Conservation (phyloP, 352 stramenopile species). For the Phytophthora sp. region DNA sequence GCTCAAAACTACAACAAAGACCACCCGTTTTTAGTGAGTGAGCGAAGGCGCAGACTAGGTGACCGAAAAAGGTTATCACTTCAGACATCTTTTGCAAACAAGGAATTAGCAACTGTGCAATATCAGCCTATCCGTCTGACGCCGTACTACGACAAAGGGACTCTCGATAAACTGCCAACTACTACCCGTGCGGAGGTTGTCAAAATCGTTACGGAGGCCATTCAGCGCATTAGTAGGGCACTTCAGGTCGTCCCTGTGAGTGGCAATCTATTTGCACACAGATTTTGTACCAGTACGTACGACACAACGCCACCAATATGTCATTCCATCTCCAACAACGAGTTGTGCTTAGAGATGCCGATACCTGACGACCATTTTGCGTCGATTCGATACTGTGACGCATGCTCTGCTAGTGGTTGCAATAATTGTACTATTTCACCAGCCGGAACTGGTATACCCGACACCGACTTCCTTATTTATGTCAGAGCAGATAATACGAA, state of each 20-base stretch:
- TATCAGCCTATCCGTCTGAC: constrained; percentile 73
- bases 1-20: constrained; percentile 22
- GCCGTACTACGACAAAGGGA: constrained; percentile 65
- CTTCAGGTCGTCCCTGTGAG: constrained; percentile 71
- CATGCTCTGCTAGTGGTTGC: constrained; percentile 47
- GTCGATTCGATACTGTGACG: constrained; percentile 40
- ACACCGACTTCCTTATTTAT: constrained; percentile 78
- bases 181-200: constrained; percentile 43
- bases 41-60: constrained; percentile 10
- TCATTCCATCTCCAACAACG: constrained; percentile 42
- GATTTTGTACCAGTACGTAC: constrained; percentile 55
- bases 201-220: constrained; percentile 61
- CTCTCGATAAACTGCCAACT: constrained; percentile 39
- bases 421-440: constrained; percentile 31
- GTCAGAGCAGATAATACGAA: constrained; percentile 50
- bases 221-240: constrained; percentile 47
- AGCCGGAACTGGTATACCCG: constrained; percentile 36
- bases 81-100: not conserved
- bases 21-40: constrained; percentile 26
- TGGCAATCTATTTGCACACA: constrained; percentile 61
- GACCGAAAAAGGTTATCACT: constrained; percentile 1
- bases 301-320: constrained; percentile 54
- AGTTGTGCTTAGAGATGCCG: constrained; percentile 75
- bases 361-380: constrained; percentile 67
- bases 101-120: constrained; percentile 10